Evolutionary conservation across 495 filamentous ascomycete genomes (phyloP).

Genomic region (Platismatia glauca): DNA sequence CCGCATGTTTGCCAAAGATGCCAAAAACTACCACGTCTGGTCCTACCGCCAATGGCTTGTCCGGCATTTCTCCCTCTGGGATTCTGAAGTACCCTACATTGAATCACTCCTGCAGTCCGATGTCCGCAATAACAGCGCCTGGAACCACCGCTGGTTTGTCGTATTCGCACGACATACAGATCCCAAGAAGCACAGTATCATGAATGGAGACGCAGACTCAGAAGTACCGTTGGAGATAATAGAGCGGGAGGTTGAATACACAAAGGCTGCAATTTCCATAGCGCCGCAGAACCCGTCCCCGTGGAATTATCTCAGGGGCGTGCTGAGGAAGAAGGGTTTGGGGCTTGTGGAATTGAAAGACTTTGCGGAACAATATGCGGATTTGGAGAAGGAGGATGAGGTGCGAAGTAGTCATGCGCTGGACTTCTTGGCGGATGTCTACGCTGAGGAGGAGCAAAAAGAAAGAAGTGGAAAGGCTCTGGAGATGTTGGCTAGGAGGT

Average conservation of each 20-base stretch:
- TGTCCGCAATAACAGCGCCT: constrained; percentile 90
- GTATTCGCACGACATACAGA: constrained; percentile 55
- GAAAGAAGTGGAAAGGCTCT: constrained; percentile 56
- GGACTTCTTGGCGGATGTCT: constrained; percentile 79
- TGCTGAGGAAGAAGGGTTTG: constrained; percentile 55
- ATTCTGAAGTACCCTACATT: constrained; percentile 58
- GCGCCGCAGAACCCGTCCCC: constrained; percentile 91
- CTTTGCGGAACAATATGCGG: constrained; percentile 61
- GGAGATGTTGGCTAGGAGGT: constrained; percentile 67
- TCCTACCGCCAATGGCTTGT: constrained; percentile 92
- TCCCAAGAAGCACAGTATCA: constrained; percentile 17
- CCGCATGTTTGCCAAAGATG: constrained; percentile 73
- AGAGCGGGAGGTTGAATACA: constrained; percentile 66
- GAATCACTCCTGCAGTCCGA: constrained; percentile 64
- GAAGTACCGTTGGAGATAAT: constrained; percentile 52
- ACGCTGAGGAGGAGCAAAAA: constrained; percentile 49
- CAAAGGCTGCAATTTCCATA: constrained; percentile 56
- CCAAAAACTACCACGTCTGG: constrained; percentile 99
- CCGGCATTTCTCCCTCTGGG: constrained; percentile 67
- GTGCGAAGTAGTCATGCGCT: constrained; percentile 79
- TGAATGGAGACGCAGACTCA: constrained; percentile 28
- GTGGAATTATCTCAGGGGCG: constrained; percentile 84
- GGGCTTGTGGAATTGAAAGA: constrained; percentile 48
- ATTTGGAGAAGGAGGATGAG: constrained; percentile 31
- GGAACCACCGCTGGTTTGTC: constrained; percentile 92